Percentiles rank a stretch among this genome's conserved stretches.
These are phyloP conservation scores for Quillaja saponaria DNA, from an alignment of 306 rosid species.

Conservation along the genomic window DNA sequence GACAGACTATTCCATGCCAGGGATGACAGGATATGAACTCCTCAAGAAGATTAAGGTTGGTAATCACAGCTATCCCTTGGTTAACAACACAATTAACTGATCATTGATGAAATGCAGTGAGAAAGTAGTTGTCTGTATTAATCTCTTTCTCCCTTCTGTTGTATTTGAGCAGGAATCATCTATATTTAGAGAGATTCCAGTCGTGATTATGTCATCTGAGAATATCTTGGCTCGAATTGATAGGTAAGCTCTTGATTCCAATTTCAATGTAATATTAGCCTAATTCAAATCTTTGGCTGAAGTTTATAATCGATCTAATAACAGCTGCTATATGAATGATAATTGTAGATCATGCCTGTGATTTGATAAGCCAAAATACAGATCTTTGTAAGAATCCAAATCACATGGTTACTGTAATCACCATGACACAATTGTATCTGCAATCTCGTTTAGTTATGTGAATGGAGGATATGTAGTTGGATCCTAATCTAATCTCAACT, in stretches of 20 bases:
- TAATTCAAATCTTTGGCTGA: background rate
- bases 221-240: slow-evolving; percentile 84
- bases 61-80: no score
- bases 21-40: slow-evolving; percentile 93
- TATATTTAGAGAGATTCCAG: slow-evolving; percentile 80
- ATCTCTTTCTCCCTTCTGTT: slow-evolving; percentile 8
- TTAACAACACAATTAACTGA: no score
- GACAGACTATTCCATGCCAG: slow-evolving; percentile 98
- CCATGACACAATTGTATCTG: background rate
- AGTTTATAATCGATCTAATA: slow-evolving; percentile 8
- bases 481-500: background rate
- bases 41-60: slow-evolving; percentile 90
- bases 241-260: slow-evolving; percentile 56
- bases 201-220: slow-evolving; percentile 95
- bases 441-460: background rate
- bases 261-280: no score
- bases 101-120: background rate
- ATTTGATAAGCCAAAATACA: background rate
- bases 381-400: background rate
- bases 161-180: slow-evolving; percentile 79
- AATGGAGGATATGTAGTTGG: background rate
- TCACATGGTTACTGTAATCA: no score
- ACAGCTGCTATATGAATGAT: background rate
- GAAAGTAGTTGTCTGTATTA: slow-evolving; percentile 18
- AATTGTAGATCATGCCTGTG: slow-evolving; percentile 8